Conservation (phyloP, 192 early-diverging fungal species). For the Backusella mclennaniae region DNA sequence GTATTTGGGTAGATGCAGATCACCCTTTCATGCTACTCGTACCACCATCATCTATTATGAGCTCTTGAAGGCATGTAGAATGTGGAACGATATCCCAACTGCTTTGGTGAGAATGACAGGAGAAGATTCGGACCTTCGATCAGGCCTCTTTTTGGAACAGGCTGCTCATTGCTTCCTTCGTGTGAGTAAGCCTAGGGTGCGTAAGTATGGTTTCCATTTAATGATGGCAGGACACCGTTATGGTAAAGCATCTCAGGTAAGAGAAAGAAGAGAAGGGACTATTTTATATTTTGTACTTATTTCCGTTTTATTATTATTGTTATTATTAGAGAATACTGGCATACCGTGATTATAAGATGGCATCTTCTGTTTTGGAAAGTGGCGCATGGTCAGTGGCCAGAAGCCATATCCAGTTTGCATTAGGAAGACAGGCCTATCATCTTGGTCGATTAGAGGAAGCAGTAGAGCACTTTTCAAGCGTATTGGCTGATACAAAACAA, state of each 20-base stretch:
- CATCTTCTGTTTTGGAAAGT: conserved; percentile 57
- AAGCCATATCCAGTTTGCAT: conserved; percentile 86
- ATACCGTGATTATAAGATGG: conserved; percentile 69
- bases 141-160: conserved; percentile 86
- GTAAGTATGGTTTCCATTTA: conserved; percentile 90
- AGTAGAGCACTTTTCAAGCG: conserved; percentile 73
- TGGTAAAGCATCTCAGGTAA: conserved; percentile 74
- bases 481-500: conserved; percentile 70
- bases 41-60: conserved; percentile 80
- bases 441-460: conserved; percentile 74
- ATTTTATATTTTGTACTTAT: background rate
- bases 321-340: conserved; percentile 65
- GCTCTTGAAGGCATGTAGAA: conserved; percentile 67
- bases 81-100: conserved; percentile 68
- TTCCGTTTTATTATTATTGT: background rate
- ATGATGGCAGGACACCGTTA: conserved; percentile 86
- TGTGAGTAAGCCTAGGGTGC: conserved; percentile 60
- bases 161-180: conserved; percentile 80
- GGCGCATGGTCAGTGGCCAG: conserved; percentile 76
- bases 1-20: conserved; percentile 61
- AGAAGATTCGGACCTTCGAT: conserved; percentile 75
- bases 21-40: conserved; percentile 68
- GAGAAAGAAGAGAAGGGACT: background rate
- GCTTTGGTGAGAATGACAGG: conserved; percentile 72
- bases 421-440: conserved; percentile 79